phyloP scores from a whole-genome alignment of 345 rosid species.

The Conringia planisiliqua region DNA sequence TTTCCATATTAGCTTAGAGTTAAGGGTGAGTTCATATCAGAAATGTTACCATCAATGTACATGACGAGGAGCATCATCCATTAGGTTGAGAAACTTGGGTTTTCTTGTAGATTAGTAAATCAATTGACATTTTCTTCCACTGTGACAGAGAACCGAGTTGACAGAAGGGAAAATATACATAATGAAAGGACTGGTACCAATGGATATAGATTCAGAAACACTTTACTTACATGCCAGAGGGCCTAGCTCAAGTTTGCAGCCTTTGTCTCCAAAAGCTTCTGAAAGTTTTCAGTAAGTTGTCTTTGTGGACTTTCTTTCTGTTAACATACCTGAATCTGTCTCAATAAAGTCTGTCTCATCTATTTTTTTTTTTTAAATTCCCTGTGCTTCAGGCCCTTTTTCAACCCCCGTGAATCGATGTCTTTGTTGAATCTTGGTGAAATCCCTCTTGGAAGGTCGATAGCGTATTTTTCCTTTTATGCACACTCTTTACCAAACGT shows the following conservation, averaged over 20 bases:
- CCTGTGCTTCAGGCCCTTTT: constrained; percentile 63
- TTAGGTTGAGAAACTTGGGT: background rate
- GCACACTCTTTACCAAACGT: background rate
- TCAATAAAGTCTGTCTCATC: background rate
- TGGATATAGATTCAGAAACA: constrained; percentile 52
- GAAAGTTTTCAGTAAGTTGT: constrained; percentile 55
- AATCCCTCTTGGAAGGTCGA: constrained; percentile 73
- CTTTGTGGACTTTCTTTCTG: background rate
- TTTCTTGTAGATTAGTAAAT: background rate
- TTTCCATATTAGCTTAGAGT: background rate
- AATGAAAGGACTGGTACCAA: constrained; percentile 61
- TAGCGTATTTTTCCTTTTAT: background rate
- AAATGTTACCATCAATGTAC: background rate
- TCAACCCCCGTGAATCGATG: constrained; percentile 58
- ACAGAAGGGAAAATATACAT: constrained; percentile 75
- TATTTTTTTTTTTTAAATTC: background rate
- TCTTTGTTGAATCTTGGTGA: constrained; percentile 62
- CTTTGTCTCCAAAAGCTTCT: constrained; percentile 45
- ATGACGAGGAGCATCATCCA: background rate
- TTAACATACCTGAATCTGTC: constrained; percentile 3
- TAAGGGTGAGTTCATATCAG: background rate
- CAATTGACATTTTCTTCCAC: background rate
- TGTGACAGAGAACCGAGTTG: constrained; percentile 59
- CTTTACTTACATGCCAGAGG: constrained; percentile 84
- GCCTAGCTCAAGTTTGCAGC: constrained; percentile 56